phyloP scores from a whole-genome alignment of 1,139 yeast genomes.

The Pichia sp. region DNA sequence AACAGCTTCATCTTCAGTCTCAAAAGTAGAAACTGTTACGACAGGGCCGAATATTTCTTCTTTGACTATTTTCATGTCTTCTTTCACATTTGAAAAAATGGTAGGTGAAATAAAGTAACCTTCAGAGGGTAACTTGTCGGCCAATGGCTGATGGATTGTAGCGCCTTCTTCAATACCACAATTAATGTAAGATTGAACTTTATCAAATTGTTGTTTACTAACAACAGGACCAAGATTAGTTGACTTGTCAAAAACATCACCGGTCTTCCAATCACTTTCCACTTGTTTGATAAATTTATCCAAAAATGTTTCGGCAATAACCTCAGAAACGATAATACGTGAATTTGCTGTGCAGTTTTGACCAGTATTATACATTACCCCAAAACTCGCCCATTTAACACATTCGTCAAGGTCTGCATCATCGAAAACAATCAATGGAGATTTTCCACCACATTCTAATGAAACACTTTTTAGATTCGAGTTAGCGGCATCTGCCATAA shows the following conservation, averaged over 20 bases:
- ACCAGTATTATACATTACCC: conserved; percentile 79
- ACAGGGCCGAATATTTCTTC: conserved; percentile 95
- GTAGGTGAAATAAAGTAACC: conserved; percentile 68
- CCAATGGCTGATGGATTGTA: conserved; percentile 10
- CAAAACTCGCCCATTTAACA: conserved; percentile 78
- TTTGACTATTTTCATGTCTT: conserved; percentile 47
- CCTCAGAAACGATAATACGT: conserved; percentile 66
- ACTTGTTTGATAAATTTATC: conserved; percentile 31
- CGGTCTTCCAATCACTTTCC: conserved; percentile 42
- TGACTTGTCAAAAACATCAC: conserved; percentile 46
- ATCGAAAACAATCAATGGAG: conserved; percentile 61
- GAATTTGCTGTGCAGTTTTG: conserved; percentile 91
- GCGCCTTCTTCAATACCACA: conserved; percentile 71
- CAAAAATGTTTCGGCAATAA: conserved; percentile 61
- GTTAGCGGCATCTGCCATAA: conserved; percentile 60
- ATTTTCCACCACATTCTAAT: conserved; percentile 92
- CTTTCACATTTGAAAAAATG: conserved; percentile 53
- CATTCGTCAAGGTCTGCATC: conserved; percentile 77
- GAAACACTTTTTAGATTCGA: conserved; percentile 61
- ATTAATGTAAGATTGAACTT: conserved; percentile 58
- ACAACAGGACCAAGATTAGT: conserved; percentile 76
- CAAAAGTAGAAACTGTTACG: conserved; percentile 64
- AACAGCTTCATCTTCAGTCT: conserved; percentile 55
- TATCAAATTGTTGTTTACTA: conserved; percentile 57
- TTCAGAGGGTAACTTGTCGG: conserved; percentile 26